Evolutionary conservation across 2,329 filamentous ascomycete genomes (phyloP).

Genomic region (Coleophoma eucalyptorum): DNA sequence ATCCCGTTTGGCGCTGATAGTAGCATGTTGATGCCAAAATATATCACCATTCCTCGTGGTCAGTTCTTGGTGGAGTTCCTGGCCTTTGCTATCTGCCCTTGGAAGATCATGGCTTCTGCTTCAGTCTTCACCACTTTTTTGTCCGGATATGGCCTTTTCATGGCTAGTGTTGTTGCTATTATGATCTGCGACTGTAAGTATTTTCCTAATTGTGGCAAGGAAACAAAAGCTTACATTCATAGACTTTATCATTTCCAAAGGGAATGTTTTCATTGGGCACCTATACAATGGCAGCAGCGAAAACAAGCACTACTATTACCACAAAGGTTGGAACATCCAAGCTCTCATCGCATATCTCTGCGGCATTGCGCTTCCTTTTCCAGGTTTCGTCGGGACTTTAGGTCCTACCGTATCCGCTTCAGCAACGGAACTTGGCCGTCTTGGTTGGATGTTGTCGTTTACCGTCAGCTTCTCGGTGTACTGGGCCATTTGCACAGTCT

Average conservation of each 20-base stretch:
- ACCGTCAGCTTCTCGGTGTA: constrained; percentile 27
- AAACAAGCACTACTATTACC: constrained; percentile 30
- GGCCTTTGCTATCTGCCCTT: constrained; percentile 53
- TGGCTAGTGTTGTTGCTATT: constrained; percentile 40
- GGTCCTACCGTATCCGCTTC: constrained; percentile 24
- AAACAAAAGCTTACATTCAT: constrained; percentile 19
- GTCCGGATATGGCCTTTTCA: constrained; percentile 58
- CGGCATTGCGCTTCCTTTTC: constrained; percentile 30
- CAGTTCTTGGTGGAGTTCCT: constrained; percentile 49
- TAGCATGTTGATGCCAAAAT: constrained; percentile 47
- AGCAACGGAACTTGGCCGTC: constrained; percentile 27
- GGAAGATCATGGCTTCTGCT: constrained; percentile 60
- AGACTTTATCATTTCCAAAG: constrained; percentile 32
- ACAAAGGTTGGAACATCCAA: constrained; percentile 30
- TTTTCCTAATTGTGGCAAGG: neutral
- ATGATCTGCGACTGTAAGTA: constrained; percentile 22
- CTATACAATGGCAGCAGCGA: constrained; percentile 26
- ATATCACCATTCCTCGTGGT: constrained; percentile 51
- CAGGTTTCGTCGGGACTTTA: constrained; percentile 30
- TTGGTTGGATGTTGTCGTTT: constrained; percentile 32
- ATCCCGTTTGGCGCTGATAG: constrained; percentile 51
- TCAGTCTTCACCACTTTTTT: constrained; percentile 60
- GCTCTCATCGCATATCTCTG: constrained; percentile 29
- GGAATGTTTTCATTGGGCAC: constrained; percentile 28
- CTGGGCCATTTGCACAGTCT: constrained; percentile 30